Base-by-base conservation (phyloP, 1,284 basidiomycete species). In the Ganoderma resinaceum region DNA sequence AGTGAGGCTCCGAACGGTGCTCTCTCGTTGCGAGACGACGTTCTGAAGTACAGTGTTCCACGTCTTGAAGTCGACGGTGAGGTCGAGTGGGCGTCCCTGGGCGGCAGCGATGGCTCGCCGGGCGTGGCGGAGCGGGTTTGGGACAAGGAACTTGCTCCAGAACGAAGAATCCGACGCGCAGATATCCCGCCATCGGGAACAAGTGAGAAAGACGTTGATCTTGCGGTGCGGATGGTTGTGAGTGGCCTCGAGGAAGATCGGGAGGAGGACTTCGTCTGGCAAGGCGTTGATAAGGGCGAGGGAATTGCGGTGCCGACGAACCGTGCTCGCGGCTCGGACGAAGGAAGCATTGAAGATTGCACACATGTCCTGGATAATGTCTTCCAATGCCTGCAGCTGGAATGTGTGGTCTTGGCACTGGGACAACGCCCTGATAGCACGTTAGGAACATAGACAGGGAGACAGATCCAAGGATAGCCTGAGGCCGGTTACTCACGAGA, bases 261-360 rank as follows among this genome's bases (percentile, higher is more conserved):
- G 35, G 11, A 63, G 37, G 18, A 63, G 62, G 16, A 63, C n/a
- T 31, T 63, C 62, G 53, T 63, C 62, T 38, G 62, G 52, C 26
- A 63, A 18, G 23, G 16, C 40, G 38, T 63, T 63, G 52, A 63
- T 63, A 14, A 9, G 53, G 52, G 55, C 23, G 26, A 63, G 29
- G 0, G 38, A 26, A 29, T 63, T 63, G 37, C 52, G 53, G 1
- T 29, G 37, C 2, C 46, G 61, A 18, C 52, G 52, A 1, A 55
- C 52, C 16, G 6, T 55, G 6, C 31, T 20, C 18, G 31, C 29
- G 8, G 52, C 52, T 33, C 52, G 52, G 26, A 18, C 8, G 31
- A 55, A 55, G 29, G 52, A 55, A 18, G 29, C 29, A 7, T 20
- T 29, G 52, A 55, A 29, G 14, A 55, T 55, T 29, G 52, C 14